phyloP scores from a whole-genome alignment of 495 filamentous ascomycete genomes.

The Hypoxylon perforatum region DNA sequence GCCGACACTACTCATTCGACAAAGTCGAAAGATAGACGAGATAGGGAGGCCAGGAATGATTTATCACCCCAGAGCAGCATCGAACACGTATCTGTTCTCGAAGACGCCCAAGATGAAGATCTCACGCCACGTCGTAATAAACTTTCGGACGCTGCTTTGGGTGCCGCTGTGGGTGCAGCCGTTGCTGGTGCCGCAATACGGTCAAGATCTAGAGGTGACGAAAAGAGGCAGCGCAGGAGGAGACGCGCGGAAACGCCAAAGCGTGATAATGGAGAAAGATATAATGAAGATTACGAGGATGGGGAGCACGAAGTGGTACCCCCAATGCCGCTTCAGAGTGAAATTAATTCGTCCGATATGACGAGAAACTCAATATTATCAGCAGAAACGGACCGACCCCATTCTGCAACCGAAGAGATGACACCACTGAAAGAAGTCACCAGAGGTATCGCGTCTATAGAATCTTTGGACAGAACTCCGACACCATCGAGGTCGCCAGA shows the following conservation, averaged over 20 bases:
- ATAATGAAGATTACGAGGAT: constrained; percentile 52
- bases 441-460: constrained; percentile 56
- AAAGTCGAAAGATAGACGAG: constrained; percentile 53
- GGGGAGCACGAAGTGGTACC: constrained; percentile 58
- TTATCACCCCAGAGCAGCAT: constrained; percentile 60
- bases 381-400: constrained; percentile 77
- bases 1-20: constrained; percentile 49
- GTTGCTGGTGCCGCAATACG: constrained; percentile 47
- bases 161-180: constrained; percentile 47
- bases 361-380: constrained; percentile 91
- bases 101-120: constrained; percentile 50
- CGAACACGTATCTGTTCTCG: constrained; percentile 52
- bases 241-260: constrained; percentile 56
- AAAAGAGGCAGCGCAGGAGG: constrained; percentile 57
- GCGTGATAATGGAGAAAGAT: constrained; percentile 50
- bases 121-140: constrained; percentile 53
- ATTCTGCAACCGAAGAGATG: constrained; percentile 67
- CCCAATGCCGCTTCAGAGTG: constrained; percentile 87
- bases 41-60: constrained; percentile 68
- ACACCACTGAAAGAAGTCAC: constrained; percentile 67
- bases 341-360: constrained; percentile 82
- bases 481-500: constrained; percentile 54
- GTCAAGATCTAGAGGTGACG: constrained; percentile 54
- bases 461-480: constrained; percentile 50
- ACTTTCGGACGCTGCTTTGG: constrained; percentile 52